These are phyloP conservation scores for Pseudopyricularia cyperi DNA, from an alignment of 2,329 filamentous ascomycete species.

Conservation along the genomic window DNA sequence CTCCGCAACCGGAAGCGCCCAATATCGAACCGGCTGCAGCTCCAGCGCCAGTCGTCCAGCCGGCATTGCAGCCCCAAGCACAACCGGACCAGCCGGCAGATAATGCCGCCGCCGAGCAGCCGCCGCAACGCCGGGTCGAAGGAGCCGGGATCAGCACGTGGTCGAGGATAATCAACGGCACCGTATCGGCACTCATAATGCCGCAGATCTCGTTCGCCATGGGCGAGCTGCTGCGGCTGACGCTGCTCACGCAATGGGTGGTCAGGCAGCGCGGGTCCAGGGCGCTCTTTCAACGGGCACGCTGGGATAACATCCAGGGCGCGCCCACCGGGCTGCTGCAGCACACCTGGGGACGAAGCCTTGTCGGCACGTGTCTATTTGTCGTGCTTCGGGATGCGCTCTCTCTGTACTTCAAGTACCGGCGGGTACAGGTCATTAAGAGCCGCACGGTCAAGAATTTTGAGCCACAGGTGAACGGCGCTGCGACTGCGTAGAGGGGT, in stretches of 20 bases:
- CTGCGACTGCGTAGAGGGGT: no score
- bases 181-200: conserved; percentile 53
- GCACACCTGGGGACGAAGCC: conserved; percentile 75
- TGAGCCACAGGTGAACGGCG: conserved; percentile 12
- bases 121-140: conserved; percentile 7
- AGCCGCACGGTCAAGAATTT: conserved; percentile 42
- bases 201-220: conserved; percentile 68
- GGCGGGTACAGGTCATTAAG: conserved; percentile 41
- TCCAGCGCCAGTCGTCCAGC: conserved; percentile 5
- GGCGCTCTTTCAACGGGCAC: no score
- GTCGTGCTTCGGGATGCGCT: conserved; percentile 66
- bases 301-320: no score
- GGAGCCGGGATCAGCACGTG: conserved; percentile 12
- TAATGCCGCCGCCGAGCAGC: conserved; percentile 6
- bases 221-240: conserved; percentile 59
- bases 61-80: neutral
- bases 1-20: no score
- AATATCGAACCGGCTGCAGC: neutral
- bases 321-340: conserved; percentile 54
- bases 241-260: conserved; percentile 58
- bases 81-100: conserved; percentile 3
- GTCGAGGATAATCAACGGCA: conserved; percentile 30
- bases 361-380: conserved; percentile 80
- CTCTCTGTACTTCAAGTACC: conserved; percentile 50
- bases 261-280: conserved; percentile 24